phyloP scores from a whole-genome alignment of 139 green algal genomes.

The Chlorella vulgaris region DNA sequence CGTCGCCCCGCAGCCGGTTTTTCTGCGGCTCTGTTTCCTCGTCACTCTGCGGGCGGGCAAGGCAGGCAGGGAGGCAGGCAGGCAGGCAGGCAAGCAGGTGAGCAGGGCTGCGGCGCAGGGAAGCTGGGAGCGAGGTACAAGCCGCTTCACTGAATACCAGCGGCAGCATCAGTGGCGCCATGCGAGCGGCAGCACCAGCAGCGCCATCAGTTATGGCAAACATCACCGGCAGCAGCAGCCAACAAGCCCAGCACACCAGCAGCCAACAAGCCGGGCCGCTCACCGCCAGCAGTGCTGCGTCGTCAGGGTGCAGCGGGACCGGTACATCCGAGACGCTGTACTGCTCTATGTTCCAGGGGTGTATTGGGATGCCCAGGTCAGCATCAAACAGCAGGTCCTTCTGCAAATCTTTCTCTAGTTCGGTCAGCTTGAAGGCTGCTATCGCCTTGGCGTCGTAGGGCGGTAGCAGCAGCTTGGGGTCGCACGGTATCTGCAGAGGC shows the following conservation, averaged over 20 bases:
- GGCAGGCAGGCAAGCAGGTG: background rate
- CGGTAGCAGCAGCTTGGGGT: constrained; percentile 76
- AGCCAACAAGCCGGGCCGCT: background rate
- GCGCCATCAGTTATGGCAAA: too few relatives aligned
- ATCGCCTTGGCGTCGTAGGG: constrained; percentile 54
- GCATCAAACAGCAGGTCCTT: constrained; percentile 62
- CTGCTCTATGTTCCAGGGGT: constrained; percentile 63
- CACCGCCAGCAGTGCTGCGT: constrained; percentile 53
- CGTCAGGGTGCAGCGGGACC: constrained; percentile 55
- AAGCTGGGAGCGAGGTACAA: background rate
- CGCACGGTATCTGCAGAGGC: constrained; percentile 61
- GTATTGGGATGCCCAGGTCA: constrained; percentile 66
- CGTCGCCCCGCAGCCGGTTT: constrained; percentile 11
- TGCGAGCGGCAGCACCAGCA: too few relatives aligned
- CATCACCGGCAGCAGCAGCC: background rate
- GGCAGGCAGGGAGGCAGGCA: background rate
- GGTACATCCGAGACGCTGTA: constrained; percentile 51
- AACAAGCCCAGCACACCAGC: background rate
- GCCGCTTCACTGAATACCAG: too few relatives aligned
- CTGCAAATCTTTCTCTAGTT: constrained; percentile 59
- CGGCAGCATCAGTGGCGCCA: too few relatives aligned
- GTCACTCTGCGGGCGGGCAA: background rate
- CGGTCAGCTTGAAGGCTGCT: constrained; percentile 63
- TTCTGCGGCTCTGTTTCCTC: constrained; percentile 20
- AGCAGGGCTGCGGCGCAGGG: background rate